phyloP scores from a whole-genome alignment of 179 eudicot genomes.

The Beta corolliflora region DNA sequence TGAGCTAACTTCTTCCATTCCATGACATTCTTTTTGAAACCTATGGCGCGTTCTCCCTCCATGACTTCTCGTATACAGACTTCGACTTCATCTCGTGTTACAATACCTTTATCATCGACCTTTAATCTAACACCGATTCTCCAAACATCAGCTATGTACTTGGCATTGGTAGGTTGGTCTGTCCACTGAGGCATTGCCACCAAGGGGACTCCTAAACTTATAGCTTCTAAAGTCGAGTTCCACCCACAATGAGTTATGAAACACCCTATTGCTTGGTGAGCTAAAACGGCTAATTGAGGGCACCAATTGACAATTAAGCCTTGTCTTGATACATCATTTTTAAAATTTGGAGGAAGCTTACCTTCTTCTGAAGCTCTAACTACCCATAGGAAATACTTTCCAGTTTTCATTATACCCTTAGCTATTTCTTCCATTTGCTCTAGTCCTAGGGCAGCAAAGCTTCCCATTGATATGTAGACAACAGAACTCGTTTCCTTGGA shows the following conservation, averaged over 20 bases:
- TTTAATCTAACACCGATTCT: slow-evolving; percentile 29
- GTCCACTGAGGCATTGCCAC: slow-evolving; percentile 46
- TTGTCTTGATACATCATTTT: slow-evolving; percentile 19
- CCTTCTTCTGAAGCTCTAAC: too few species aligned
- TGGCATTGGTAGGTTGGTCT: slow-evolving; percentile 43
- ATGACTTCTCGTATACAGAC: slow-evolving; percentile 30
- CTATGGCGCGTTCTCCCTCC: slow-evolving; percentile 34
- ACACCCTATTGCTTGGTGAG: slow-evolving; percentile 35
- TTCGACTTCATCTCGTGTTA: slow-evolving; percentile 23
- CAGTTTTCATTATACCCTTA: too few species aligned
- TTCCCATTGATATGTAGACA: slow-evolving; percentile 43
- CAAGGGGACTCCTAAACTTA: slow-evolving; percentile 41
- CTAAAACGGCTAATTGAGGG: slow-evolving; percentile 39
- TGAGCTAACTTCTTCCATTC: slow-evolving; percentile 26
- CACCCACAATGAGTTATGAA: slow-evolving; percentile 39
- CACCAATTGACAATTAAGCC: slow-evolving; percentile 43
- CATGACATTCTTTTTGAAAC: slow-evolving; percentile 22
- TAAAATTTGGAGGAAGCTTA: slow-evolving; percentile 24
- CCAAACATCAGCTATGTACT: slow-evolving; percentile 38
- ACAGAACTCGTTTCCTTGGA: slow-evolving; percentile 26
- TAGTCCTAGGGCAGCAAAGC: slow-evolving; percentile 29
- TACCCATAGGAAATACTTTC: too few species aligned
- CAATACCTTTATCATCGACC: slow-evolving; percentile 29
- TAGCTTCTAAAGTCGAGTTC: slow-evolving; percentile 37
- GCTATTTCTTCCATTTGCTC: slow-evolving; percentile 41